These are phyloP conservation scores for Moricandia arvensis DNA, from an alignment of 345 rosid species.

Conservation along the genomic window DNA sequence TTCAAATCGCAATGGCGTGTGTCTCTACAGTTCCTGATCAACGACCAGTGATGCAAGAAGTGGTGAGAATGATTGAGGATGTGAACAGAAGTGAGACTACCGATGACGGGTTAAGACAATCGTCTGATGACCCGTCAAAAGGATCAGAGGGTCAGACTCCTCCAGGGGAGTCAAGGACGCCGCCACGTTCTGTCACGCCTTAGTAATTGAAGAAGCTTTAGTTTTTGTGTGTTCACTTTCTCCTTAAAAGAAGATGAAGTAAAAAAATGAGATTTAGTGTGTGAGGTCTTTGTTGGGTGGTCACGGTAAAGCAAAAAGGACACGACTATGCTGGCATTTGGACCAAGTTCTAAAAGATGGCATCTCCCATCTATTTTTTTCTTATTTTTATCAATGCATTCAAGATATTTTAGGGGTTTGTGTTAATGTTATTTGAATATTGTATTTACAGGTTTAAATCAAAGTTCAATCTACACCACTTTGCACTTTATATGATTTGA, in stretches of 20 bases:
- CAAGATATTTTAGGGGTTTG: conserved; percentile 16
- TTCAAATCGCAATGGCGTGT: conserved; percentile 94
- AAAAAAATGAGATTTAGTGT: conserved; percentile 24
- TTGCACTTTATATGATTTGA: neutral
- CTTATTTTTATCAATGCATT: neutral
- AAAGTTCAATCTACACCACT: conserved; percentile 8
- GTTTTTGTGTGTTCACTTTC: conserved; percentile 18
- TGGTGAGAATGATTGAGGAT: conserved; percentile 86
- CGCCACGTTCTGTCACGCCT: conserved; percentile 59
- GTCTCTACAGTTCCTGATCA: conserved; percentile 92
- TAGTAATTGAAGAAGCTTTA: conserved; percentile 29
- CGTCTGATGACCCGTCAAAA: conserved; percentile 94
- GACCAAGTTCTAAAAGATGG: conserved; percentile 32
- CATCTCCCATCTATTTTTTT: conserved; percentile 29
- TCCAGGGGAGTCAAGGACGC: conserved; percentile 66
- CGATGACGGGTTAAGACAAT: conserved; percentile 80
- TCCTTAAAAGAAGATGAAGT: conserved; percentile 32
- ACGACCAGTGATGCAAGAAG: conserved; percentile 80
- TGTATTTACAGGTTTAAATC: conserved; percentile 18
- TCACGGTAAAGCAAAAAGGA: conserved; percentile 26
- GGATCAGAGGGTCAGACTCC: conserved; percentile 93
- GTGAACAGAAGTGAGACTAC: conserved; percentile 73
- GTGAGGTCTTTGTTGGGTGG: conserved; percentile 38
- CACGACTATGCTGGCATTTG: conserved; percentile 29
- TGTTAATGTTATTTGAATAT: neutral